Conservation (phyloP, 805 yeast genomes). For the Kodamaea jinghongensis region DNA sequence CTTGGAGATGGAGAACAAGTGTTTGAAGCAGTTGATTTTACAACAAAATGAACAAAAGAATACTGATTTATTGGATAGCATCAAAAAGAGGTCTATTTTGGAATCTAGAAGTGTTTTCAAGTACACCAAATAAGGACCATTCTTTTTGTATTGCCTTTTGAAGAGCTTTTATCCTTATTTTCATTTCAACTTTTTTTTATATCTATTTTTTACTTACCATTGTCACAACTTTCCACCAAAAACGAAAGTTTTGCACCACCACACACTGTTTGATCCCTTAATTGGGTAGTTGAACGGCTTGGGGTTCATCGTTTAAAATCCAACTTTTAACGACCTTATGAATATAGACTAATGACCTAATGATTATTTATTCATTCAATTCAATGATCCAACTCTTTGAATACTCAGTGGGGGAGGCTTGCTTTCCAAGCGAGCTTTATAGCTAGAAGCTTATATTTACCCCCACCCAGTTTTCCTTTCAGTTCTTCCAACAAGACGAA, state of each 20-base stretch:
- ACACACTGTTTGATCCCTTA: conserved; percentile 8
- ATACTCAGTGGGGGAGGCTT: conserved; percentile 11
- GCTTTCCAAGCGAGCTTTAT: not conserved
- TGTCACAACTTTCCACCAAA: conserved; percentile 11
- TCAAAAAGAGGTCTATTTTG: conserved; percentile 26
- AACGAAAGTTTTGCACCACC: conserved; percentile 6
- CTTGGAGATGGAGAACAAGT: conserved; percentile 88
- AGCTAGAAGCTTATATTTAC: conserved; percentile 4
- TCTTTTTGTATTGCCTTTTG: not conserved
- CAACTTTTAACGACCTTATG: conserved; percentile 36
- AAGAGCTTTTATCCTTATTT: not conserved
- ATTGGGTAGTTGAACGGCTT: conserved; percentile 7
- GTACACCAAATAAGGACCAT: conserved; percentile 25
- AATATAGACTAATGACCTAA: conserved; percentile 14
- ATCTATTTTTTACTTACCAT: not conserved
- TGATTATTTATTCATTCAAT: conserved; percentile 14
- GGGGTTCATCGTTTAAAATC: conserved; percentile 27
- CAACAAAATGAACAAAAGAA: conserved; percentile 56
- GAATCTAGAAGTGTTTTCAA: conserved; percentile 24
- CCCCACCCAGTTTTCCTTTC: conserved; percentile 13
- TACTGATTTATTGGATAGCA: conserved; percentile 26
- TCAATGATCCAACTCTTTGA: conserved; percentile 17
- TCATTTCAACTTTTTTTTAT: conserved; percentile 1
- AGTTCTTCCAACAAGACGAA: conserved; percentile 15
- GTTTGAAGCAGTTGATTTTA: conserved; percentile 77